Conservation (phyloP, 1,284 basidiomycete species). For the Puccinia novopanici region DNA sequence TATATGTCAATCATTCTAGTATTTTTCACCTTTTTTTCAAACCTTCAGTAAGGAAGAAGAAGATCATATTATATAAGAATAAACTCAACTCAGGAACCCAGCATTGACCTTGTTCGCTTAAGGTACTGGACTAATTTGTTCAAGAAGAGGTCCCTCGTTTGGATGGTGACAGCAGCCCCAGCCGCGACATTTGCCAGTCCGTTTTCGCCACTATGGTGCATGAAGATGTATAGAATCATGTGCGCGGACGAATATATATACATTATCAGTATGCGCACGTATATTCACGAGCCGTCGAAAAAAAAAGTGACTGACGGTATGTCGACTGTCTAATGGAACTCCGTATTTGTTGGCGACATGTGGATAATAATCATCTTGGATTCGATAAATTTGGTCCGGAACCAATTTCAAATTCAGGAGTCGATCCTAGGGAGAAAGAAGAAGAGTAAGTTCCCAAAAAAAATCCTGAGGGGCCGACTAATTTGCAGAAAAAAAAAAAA, state of each 20-base stretch:
- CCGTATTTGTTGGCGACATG: conserved; percentile 56
- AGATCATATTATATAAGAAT: conserved; percentile 50
- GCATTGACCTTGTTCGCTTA: conserved; percentile 57
- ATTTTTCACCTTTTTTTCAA: neutral
- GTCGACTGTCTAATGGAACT: conserved; percentile 58
- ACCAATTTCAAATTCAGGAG: conserved; percentile 58
- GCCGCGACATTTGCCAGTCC: conserved; percentile 60
- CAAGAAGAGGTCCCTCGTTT: conserved; percentile 57
- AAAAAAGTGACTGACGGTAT: conserved; percentile 57
- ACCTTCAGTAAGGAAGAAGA: no score
- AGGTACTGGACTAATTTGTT: conserved; percentile 57
- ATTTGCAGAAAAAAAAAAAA: neutral
- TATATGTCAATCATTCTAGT: neutral
- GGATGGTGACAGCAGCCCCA: conserved; percentile 54
- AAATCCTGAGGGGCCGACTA: neutral
- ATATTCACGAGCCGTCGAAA: neutral
- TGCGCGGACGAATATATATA: no score
- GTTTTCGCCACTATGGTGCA: conserved; percentile 51
- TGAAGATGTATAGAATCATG: neutral
- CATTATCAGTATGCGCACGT: neutral
- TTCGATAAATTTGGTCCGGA: conserved; percentile 57
- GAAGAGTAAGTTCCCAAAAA: neutral
- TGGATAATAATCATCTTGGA: conserved; percentile 58
- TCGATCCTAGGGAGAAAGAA: conserved; percentile 56
- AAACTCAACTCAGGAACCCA: conserved; percentile 58